A percentile compares a stretch with the other conserved stretches of the same genome.
These are phyloP conservation scores for Omphalea diandra DNA, from an alignment of 441 rosid species.

Conservation along the genomic window DNA sequence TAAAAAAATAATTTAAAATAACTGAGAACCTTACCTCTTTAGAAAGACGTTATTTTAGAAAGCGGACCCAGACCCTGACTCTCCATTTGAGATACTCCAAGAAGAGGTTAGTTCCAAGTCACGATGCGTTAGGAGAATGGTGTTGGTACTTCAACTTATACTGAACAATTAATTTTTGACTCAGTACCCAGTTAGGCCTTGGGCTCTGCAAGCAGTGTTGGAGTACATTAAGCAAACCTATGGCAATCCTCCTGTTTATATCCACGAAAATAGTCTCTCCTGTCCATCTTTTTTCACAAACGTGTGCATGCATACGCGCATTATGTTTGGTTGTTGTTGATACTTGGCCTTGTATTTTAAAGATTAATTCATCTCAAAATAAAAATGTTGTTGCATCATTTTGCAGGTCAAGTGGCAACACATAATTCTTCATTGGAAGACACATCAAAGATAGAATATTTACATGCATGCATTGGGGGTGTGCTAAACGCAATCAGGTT, in stretches of 20 bases:
- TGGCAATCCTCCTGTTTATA: constrained; percentile 67
- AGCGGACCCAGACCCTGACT: neutral
- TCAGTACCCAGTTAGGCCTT: constrained; percentile 42
- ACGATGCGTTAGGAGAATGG: neutral
- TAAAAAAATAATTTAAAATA: too few relatives aligned
- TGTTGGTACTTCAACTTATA: neutral
- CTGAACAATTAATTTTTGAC: neutral
- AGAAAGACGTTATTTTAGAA: too few relatives aligned
- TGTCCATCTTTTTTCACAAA: constrained; percentile 4
- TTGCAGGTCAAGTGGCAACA: constrained; percentile 37
- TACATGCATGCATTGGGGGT: constrained; percentile 46
- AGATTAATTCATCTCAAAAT: neutral
- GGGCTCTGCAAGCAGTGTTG: constrained; percentile 48
- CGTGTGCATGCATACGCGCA: neutral
- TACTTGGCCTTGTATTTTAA: neutral
- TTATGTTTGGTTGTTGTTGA: neutral
- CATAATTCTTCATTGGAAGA: constrained; percentile 47
- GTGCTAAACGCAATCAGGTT: constrained; percentile 62
- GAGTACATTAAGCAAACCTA: constrained; percentile 54
- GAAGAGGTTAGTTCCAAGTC: constrained; percentile 20
- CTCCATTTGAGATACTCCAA: neutral
- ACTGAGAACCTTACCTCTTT: too few relatives aligned
- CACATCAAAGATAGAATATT: constrained; percentile 42
- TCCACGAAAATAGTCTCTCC: constrained; percentile 68
- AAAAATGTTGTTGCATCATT: neutral